A percentile compares a stretch with the other conserved stretches of the same genome.
Evolutionary conservation across 805 yeast species (phyloP).

Genomic region (Candida fluviatilis): DNA sequence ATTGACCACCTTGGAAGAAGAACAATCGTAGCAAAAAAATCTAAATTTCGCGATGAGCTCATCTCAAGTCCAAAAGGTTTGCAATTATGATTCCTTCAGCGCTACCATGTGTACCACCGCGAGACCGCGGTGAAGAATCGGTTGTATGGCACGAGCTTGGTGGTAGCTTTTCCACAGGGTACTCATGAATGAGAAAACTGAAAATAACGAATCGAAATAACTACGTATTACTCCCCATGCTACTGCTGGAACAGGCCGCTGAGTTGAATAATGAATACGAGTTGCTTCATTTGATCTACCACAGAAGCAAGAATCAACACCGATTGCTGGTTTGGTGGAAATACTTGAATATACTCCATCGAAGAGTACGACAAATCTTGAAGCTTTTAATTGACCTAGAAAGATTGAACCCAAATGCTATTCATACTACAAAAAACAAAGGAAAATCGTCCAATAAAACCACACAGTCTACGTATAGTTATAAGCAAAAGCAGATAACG

Average conservation of each 20-base stretch:
- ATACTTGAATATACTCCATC: conserved; percentile 56
- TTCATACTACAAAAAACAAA: conserved; percentile 4
- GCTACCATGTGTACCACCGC: background rate
- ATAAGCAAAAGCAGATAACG: conserved; percentile 12
- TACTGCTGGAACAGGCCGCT: background rate
- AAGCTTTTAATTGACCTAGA: conserved; percentile 12
- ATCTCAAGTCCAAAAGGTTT: too few relatives aligned
- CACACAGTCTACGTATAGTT: too few relatives aligned
- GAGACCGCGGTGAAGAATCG: background rate
- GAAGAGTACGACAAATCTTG: conserved; percentile 45
- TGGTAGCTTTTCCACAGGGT: too few relatives aligned
- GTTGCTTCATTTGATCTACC: conserved; percentile 59
- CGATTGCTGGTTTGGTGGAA: conserved; percentile 74
- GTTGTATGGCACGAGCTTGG: background rate
- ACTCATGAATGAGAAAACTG: too few relatives aligned
- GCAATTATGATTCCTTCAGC: background rate
- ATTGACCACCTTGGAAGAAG: background rate
- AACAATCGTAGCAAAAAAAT: background rate
- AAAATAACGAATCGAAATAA: too few relatives aligned
- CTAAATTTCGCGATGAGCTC: background rate
- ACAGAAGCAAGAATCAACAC: conserved; percentile 76
- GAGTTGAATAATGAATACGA: conserved; percentile 45
- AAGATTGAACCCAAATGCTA: conserved; percentile 3
- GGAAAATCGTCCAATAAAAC: conserved; percentile 1
- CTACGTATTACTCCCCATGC: too few relatives aligned